These are phyloP conservation scores for Debaryomyces sp. DNA, from an alignment of 1,139 yeast genomes.

Conservation along the genomic window DNA sequence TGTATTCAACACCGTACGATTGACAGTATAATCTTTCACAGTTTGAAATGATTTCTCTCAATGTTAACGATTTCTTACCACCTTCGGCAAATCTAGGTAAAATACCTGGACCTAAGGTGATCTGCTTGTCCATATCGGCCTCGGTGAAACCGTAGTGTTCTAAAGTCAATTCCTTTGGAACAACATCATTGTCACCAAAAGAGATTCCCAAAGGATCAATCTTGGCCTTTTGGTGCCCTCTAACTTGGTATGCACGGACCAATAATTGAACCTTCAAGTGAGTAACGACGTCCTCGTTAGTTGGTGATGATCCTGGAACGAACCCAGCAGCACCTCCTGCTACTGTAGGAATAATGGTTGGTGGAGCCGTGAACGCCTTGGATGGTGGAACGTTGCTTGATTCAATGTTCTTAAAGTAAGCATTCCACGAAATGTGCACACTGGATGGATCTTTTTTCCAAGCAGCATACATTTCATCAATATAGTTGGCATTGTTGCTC, in stretches of 20 bases:
- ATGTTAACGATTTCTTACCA: constrained; percentile 66
- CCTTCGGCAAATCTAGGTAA: constrained; percentile 83
- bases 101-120: constrained; percentile 96
- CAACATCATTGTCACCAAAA: constrained; percentile 65
- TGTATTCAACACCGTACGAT: constrained; percentile 90
- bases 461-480: constrained; percentile 96
- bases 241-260: constrained; percentile 97
- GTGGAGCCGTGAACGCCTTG: constrained; percentile 86
- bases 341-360: constrained; percentile 76
- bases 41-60: constrained; percentile 73
- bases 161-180: constrained; percentile 85
- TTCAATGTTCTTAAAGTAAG: constrained; percentile 90
- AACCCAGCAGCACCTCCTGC: constrained; percentile 72
- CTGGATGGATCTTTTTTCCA: constrained; percentile 90
- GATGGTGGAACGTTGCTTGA: constrained; percentile 68
- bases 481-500: constrained; percentile 85
- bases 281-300: constrained; percentile 69
- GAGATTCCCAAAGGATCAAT: constrained; percentile 93
- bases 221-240: constrained; percentile 95
- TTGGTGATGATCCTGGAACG: constrained; percentile 50
- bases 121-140: constrained; percentile 78
- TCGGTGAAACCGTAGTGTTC: constrained; percentile 92
- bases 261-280: constrained; percentile 95
- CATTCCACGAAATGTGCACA: constrained; percentile 96
- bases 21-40: constrained; percentile 89